These are phyloP conservation scores for Phytophthora hybrid DNA, from an alignment of 352 stramenopile genomes.

Conservation along the genomic window DNA sequence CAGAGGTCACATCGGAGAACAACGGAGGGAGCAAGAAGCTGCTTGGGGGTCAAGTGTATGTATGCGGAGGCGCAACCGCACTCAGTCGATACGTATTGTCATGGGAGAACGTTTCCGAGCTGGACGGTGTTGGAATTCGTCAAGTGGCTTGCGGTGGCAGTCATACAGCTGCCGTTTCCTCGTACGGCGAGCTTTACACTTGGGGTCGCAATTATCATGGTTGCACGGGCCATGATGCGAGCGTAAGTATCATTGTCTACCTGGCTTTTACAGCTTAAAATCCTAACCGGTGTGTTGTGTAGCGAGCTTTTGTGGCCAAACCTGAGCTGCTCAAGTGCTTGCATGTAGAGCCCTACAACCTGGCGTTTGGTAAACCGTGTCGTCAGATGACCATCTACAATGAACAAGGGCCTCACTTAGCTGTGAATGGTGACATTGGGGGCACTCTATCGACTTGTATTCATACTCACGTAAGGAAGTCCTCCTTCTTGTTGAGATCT, in stretches of 20 bases:
- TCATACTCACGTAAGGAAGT: constrained; percentile 84
- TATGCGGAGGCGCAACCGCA: constrained; percentile 85
- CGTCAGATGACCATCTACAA: constrained; percentile 93
- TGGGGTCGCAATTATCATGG: constrained; percentile 92
- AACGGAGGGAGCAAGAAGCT: constrained; percentile 65
- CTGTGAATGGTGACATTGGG: constrained; percentile 83
- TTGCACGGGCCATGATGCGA: constrained; percentile 86
- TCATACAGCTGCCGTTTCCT: constrained; percentile 92
- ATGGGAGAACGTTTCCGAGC: constrained; percentile 77
- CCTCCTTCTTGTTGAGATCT: not conserved
- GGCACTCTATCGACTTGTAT: constrained; percentile 79
- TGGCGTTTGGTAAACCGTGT: constrained; percentile 81
- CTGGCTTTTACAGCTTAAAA: not conserved
- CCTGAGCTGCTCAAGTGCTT: constrained; percentile 82
- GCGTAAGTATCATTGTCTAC: constrained; percentile 26
- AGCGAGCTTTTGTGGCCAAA: constrained; percentile 76
- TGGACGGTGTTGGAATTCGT: constrained; percentile 59
- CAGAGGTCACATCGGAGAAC: constrained; percentile 70
- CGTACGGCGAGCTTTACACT: constrained; percentile 91
- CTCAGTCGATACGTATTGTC: constrained; percentile 76
- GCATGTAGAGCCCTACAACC: constrained; percentile 90
- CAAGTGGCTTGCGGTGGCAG: constrained; percentile 89
- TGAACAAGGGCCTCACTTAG: constrained; percentile 79
- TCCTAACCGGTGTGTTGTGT: not conserved
- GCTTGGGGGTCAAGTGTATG: constrained; percentile 86